Evolutionary conservation across 2,329 filamentous ascomycete genomes (phyloP), one percentile per base, ranked within the genome.

Genomic region (Alternaria brassicae): DNA sequence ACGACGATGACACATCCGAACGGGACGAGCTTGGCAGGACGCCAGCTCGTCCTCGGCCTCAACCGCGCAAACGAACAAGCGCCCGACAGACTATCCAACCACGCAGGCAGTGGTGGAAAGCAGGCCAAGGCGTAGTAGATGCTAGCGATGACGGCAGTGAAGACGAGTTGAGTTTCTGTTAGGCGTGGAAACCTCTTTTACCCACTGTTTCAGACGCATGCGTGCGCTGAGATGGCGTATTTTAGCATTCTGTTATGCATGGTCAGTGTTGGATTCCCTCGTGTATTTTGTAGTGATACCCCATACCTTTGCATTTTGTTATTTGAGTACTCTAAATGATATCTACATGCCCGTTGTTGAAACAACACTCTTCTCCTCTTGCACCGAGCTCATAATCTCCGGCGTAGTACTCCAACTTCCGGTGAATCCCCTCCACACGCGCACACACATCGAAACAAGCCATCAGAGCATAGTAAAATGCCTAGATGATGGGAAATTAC

Each of bases 121-220:
- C 57, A 5, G 19, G 25, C 6, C 47, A 45, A 6, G 27, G 28
- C 44, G 40, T 49, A 23, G 36, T 55, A 4, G 47, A 44, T 4
- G 60, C 61, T 19, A 52, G 41, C 23, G 65, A 60, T 3, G 65
- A 62, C 4, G 68, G 62, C 9, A 76, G 73, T 47, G 72, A 75
- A 44, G 75, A 77, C 60, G 75, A 76, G 58, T 53, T 76, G 52
- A 72, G 71, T 62, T 73, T 75, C 58, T 63, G 67, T n/a, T 72
- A 66, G 61, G 3, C 28, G 30, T 61, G 53, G 49, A 42, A 48
- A 36, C 28, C 28, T 17, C n/a, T 23, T 3, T 17, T 28, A n/a
- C 19, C 17, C n/a, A 32, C 19, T 4, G 23, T 12, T 12, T 13
- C 15, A 19, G 52, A 51, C 15, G 40, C 6, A 4, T 50, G 45